A percentile compares a stretch with the other conserved stretches of the same genome.
Evolutionary conservation across 768 basidiomycete species (phyloP).

Genomic region (Ramaria rubella): DNA sequence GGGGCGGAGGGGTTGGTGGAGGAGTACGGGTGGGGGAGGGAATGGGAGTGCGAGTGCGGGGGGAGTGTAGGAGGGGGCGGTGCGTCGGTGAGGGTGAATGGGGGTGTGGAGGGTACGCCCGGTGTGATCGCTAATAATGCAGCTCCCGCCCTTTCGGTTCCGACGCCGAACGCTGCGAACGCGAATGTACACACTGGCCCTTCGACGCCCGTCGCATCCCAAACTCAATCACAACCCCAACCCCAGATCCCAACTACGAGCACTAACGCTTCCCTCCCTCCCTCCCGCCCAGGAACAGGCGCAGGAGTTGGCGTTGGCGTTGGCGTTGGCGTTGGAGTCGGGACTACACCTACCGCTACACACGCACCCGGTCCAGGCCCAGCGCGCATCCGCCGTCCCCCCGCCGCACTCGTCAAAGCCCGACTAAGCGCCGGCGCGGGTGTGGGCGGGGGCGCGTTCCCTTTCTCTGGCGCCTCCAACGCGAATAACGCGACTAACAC

Average conservation of each 20-base stretch:
- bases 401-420: conserved; percentile 2
- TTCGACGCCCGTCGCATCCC: not conserved
- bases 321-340: too few species aligned
- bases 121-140: not conserved
- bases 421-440: conserved; percentile 7
- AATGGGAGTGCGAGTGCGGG: conserved; percentile 17
- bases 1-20: conserved; percentile 33
- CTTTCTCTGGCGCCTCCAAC: too few species aligned
- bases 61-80: not conserved
- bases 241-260: conserved; percentile 1
- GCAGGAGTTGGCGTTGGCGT: not conserved
- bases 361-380: not conserved
- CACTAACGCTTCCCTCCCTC: not conserved
- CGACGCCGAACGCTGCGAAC: too few species aligned
- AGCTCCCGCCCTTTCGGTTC: not conserved
- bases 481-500: not conserved
- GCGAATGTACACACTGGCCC: not conserved
- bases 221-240: too few species aligned
- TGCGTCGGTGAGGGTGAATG: not conserved
- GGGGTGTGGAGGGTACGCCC: not conserved
- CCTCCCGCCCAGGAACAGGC: not conserved
- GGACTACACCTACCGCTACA: not conserved
- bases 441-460: too few species aligned
- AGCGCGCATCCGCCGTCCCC: not conserved
- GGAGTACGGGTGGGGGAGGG: conserved; percentile 6